These are phyloP conservation scores for Cryphonectria carpinicola DNA, from an alignment of 2,329 filamentous ascomycete species.

Conservation along the genomic window DNA sequence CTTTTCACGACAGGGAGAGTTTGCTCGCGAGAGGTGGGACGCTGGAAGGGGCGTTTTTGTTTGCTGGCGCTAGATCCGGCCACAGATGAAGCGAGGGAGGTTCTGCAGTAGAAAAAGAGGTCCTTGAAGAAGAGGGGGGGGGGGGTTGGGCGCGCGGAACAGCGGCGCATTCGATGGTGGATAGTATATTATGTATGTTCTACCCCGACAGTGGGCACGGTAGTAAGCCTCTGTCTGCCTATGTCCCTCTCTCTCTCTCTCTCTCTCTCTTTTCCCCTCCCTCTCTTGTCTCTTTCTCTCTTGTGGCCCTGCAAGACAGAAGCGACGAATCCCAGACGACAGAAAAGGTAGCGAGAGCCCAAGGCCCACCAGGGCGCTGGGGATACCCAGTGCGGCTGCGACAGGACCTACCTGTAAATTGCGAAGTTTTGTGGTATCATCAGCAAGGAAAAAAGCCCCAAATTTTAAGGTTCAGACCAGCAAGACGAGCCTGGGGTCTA, in stretches of 20 bases:
- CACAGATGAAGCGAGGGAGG: not conserved
- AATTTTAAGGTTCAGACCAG: constrained; percentile 23
- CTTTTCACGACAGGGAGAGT: not conserved
- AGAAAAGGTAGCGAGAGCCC: constrained; percentile 16
- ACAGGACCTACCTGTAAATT: constrained; percentile 14
- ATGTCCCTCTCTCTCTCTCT: not conserved
- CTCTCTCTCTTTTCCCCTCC: no score
- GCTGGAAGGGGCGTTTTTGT: not conserved
- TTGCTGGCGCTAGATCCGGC: not conserved
- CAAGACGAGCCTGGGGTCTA: constrained; percentile 17
- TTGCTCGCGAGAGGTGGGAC: not conserved
- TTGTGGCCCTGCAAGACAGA: constrained; percentile 1
- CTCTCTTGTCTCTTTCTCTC: no score
- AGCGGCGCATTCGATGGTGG: not conserved
- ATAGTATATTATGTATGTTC: not conserved
- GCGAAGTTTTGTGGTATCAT: constrained; percentile 18
- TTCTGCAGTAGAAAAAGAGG: not conserved
- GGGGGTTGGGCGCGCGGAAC: not conserved
- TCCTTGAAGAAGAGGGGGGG: not conserved
- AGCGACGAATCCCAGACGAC: constrained; percentile 26
- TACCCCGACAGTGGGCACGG: constrained; percentile 3
- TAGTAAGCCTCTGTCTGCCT: not conserved
- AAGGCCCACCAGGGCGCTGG: constrained; percentile 16
- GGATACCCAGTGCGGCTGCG: constrained; percentile 18
- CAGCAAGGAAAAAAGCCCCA: constrained; percentile 22